Percentiles rank a stretch among this genome's conserved stretches.
These are phyloP conservation scores for Phytophthora megakarya DNA, from an alignment of 352 stramenopile species.

Conservation along the genomic window DNA sequence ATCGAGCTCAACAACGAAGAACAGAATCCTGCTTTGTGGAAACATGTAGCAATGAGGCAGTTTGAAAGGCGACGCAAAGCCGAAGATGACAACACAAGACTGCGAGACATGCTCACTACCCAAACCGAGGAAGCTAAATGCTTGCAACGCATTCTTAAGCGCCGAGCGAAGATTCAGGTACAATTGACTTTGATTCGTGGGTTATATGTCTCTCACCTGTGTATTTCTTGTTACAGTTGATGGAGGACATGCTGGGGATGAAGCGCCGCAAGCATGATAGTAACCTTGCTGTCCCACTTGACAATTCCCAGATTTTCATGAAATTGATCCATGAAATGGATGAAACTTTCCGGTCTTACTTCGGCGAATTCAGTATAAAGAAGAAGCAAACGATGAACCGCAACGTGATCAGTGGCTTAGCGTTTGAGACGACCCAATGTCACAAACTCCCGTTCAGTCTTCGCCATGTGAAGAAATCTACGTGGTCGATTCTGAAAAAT, in stretches of 20 bases:
- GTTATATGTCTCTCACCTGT: not conserved
- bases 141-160: not conserved
- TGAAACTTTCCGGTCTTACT: slow-evolving; percentile 5
- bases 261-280: slow-evolving; percentile 2
- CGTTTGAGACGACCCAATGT: slow-evolving; percentile 24
- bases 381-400: slow-evolving; percentile 9
- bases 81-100: slow-evolving; percentile 26
- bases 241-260: slow-evolving; percentile 17
- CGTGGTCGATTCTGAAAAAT: slow-evolving; percentile 1
- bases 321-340: slow-evolving; percentile 20
- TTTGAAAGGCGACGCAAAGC: slow-evolving; percentile 11
- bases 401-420: slow-evolving; percentile 11
- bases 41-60: slow-evolving; percentile 23
- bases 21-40: slow-evolving; percentile 24
- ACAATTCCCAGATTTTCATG: slow-evolving; percentile 15
- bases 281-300: not conserved
- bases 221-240: not conserved
- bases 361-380: no score
- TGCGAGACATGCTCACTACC: slow-evolving; percentile 24
- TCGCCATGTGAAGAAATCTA: not conserved
- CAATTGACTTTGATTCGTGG: not conserved
- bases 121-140: slow-evolving; percentile 13
- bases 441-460: slow-evolving; percentile 24
- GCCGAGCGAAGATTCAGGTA: slow-evolving; percentile 31
- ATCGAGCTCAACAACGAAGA: no score